These are phyloP conservation scores for Cardamine chenopodiifolia DNA, from an alignment of 345 rosid genomes.

Conservation along the genomic window DNA sequence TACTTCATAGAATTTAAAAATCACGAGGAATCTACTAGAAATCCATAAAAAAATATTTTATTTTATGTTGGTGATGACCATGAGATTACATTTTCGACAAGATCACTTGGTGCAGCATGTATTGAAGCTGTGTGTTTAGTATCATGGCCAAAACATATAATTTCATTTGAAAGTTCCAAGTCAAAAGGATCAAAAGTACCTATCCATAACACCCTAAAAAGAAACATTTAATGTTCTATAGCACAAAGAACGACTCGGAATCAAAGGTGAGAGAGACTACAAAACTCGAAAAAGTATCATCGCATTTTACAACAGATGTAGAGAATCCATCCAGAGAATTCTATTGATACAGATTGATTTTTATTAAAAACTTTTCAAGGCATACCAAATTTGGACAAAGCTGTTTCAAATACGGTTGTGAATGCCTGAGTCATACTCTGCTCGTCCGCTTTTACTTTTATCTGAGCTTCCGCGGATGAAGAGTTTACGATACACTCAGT, in stretches of 20 bases:
- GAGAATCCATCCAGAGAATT: slow-evolving; percentile 18
- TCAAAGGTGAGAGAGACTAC: slow-evolving; percentile 21
- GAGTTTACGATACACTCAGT: slow-evolving; percentile 87
- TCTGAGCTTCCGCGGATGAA: slow-evolving; percentile 70
- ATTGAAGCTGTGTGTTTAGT: not conserved
- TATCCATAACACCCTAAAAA: not conserved
- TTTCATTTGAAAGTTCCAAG: not conserved
- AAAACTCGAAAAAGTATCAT: slow-evolving; percentile 20
- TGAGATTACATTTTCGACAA: not conserved
- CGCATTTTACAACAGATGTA: slow-evolving; percentile 30
- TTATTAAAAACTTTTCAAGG: slow-evolving; percentile 31
- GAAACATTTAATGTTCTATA: not conserved
- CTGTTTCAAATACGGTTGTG: slow-evolving; percentile 57
- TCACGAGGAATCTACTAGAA: not conserved
- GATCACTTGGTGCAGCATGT: not conserved
- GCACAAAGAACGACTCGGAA: slow-evolving; percentile 7
- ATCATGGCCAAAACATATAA: not conserved
- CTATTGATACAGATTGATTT: slow-evolving; percentile 18
- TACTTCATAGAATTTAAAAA: not conserved
- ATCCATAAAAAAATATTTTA: not conserved
- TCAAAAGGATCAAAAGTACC: not conserved
- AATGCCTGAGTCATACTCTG: slow-evolving; percentile 68
- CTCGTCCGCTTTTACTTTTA: slow-evolving; percentile 85
- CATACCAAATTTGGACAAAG: slow-evolving; percentile 66
- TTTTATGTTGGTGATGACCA: not conserved